A percentile compares a stretch with the other conserved stretches of the same genome.
Conservation (phyloP, 768 basidiomycete species). For the Russula griseocarnosa region DNA sequence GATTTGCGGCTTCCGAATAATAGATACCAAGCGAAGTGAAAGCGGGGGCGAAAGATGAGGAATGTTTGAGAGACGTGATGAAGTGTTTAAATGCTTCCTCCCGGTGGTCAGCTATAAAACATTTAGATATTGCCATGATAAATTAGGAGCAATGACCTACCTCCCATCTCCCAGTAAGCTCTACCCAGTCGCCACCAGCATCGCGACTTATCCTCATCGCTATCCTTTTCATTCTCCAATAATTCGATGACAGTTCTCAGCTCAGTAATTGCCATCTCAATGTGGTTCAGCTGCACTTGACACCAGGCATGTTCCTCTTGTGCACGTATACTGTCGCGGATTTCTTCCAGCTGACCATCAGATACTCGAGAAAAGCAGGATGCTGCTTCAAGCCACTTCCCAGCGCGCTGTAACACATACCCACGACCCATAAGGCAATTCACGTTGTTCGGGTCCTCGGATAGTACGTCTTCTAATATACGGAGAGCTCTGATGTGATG, state of each 20-base stretch:
- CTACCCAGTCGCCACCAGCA: slow-evolving; percentile 84
- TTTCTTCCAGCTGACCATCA: slow-evolving; percentile 44
- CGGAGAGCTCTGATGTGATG: slow-evolving; percentile 76
- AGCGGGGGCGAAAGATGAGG: slow-evolving; percentile 76
- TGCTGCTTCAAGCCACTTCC: slow-evolving; percentile 66
- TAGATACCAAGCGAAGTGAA: slow-evolving; percentile 93
- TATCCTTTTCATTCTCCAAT: slow-evolving; percentile 45
- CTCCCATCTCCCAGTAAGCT: slow-evolving; percentile 66
- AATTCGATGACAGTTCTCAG: slow-evolving; percentile 47
- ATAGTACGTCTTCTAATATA: slow-evolving; percentile 69
- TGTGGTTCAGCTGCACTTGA: slow-evolving; percentile 48
- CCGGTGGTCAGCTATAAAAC: slow-evolving; percentile 41
- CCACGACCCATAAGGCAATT: slow-evolving; percentile 70
- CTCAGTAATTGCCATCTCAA: slow-evolving; percentile 44
- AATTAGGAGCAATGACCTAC: slow-evolving; percentile 41
- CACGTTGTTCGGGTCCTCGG: slow-evolving; percentile 56
- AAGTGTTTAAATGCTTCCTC: slow-evolving; percentile 75
- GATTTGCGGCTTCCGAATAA: slow-evolving; percentile 65
- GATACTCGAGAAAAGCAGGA: slow-evolving; percentile 57
- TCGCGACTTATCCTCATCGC: slow-evolving; percentile 61
- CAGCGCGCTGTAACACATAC: slow-evolving; percentile 60
- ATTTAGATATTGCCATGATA: not conserved
- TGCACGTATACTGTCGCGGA: slow-evolving; percentile 54
- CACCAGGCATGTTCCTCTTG: slow-evolving; percentile 89
- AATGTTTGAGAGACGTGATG: slow-evolving; percentile 73